Conservation (phyloP, 2,329 filamentous ascomycete genomes). For the Huntiella savannae region DNA sequence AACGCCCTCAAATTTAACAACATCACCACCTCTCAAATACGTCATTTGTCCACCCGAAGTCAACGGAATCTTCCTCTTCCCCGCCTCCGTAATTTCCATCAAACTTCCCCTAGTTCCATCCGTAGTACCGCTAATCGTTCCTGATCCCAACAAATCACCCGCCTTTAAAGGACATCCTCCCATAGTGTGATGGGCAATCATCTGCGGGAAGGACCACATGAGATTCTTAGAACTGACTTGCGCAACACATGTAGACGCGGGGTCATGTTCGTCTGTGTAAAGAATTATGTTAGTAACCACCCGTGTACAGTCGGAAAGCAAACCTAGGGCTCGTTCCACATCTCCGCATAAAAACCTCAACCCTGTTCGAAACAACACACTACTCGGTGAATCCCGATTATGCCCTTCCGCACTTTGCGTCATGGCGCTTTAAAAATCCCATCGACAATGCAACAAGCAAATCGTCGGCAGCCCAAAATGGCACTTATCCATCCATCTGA, state of each 20-base stretch:
- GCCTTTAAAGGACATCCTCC: constrained; percentile 50
- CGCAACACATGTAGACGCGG: constrained; percentile 1
- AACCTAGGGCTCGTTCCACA: no score
- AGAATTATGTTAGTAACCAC: no score
- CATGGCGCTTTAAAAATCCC: no score
- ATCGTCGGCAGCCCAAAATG: no score
- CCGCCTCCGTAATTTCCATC: constrained; percentile 27
- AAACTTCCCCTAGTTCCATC: constrained; percentile 23
- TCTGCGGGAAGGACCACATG: constrained; percentile 58
- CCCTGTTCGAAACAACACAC: no score
- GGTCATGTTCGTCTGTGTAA: no score
- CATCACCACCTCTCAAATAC: constrained; percentile 29
- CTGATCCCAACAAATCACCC: constrained; percentile 48
- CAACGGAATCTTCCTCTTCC: constrained; percentile 24
- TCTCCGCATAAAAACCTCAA: no score
- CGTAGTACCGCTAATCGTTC: constrained; percentile 22
- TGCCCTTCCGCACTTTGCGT: no score
- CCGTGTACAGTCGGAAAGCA: no score
- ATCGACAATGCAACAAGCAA: no score
- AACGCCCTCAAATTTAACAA: constrained; percentile 23
- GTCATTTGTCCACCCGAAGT: constrained; percentile 22
- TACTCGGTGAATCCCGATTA: no score
- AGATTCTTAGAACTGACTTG: constrained; percentile 20
- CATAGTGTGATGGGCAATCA: constrained; percentile 57
- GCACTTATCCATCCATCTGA: no score